Percentiles rank a stretch among this genome's conserved stretches.
Conservation (phyloP, 2,329 filamentous ascomycete genomes). For the Ophiostoma ulmi region DNA sequence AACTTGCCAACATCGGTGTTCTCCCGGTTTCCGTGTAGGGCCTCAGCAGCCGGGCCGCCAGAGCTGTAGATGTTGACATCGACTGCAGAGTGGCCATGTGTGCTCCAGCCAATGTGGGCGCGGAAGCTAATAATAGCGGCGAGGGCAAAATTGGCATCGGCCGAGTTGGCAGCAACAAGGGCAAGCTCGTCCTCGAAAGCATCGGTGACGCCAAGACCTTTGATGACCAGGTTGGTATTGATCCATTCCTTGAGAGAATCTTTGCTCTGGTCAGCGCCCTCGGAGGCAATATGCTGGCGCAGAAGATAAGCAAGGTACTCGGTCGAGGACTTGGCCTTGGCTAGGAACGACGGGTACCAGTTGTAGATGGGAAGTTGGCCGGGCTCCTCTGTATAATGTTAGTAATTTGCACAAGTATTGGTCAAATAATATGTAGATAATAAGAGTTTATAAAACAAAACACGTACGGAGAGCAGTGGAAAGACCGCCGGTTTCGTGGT, state of each 20-base stretch:
- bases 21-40: constrained; percentile 79
- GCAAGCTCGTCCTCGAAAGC: constrained; percentile 66
- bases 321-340: constrained; percentile 68
- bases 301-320: constrained; percentile 65
- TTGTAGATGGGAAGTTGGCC: constrained; percentile 53
- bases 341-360: constrained; percentile 80
- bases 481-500: constrained; percentile 93
- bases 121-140: constrained; percentile 82
- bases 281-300: constrained; percentile 49
- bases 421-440: background rate
- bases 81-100: constrained; percentile 86
- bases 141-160: constrained; percentile 55
- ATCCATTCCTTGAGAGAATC: constrained; percentile 56
- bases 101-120: constrained; percentile 88
- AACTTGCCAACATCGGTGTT: constrained; percentile 90
- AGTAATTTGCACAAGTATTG: background rate
- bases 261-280: constrained; percentile 22
- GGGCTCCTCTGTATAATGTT: constrained; percentile 40
- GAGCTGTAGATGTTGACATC: constrained; percentile 97
- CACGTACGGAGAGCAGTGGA: constrained; percentile 68
- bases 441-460: background rate
- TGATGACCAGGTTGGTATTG: constrained; percentile 58
- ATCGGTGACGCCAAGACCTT: constrained; percentile 72
- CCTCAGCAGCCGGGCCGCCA: constrained; percentile 56
- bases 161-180: constrained; percentile 55